Evolutionary conservation across 768 basidiomycete species (phyloP).

Genomic region (Russula foetens): DNA sequence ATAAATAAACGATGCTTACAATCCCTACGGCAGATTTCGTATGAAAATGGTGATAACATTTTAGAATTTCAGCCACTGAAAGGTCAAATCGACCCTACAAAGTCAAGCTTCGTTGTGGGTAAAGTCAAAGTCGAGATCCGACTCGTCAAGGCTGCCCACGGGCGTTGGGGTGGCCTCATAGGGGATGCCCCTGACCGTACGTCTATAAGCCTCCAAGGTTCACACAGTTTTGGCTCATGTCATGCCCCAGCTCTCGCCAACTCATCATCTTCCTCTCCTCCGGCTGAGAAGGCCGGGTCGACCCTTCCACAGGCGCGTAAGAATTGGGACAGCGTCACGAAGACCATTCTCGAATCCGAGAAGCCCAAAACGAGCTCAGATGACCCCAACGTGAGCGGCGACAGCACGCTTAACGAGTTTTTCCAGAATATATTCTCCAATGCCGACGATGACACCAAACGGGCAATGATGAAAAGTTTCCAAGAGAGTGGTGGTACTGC

Average conservation of each 20-base stretch:
- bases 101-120: constrained; percentile 59
- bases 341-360: constrained; percentile 54
- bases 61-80: constrained; percentile 73
- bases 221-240: not conserved
- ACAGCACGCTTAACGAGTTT: constrained; percentile 76
- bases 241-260: constrained; percentile 25
- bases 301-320: constrained; percentile 43
- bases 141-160: constrained; percentile 55
- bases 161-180: constrained; percentile 68
- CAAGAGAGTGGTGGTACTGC: constrained; percentile 92
- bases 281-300: constrained; percentile 26
- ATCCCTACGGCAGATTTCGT: constrained; percentile 38
- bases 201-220: constrained; percentile 24
- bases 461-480: constrained; percentile 98
- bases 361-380: constrained; percentile 63
- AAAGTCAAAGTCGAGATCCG: constrained; percentile 86
- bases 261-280: constrained; percentile 23
- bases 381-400: constrained; percentile 87
- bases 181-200: constrained; percentile 72
- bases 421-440: constrained; percentile 89
- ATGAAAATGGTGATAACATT: constrained; percentile 60
- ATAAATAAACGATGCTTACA: not conserved
- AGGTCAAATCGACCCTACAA: constrained; percentile 63
- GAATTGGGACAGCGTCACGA: constrained; percentile 88
- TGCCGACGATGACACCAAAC: constrained; percentile 84